These are phyloP conservation scores for Arthrobotrys conoides DNA, from an alignment of 2,329 filamentous ascomycete genomes.

Conservation along the genomic window DNA sequence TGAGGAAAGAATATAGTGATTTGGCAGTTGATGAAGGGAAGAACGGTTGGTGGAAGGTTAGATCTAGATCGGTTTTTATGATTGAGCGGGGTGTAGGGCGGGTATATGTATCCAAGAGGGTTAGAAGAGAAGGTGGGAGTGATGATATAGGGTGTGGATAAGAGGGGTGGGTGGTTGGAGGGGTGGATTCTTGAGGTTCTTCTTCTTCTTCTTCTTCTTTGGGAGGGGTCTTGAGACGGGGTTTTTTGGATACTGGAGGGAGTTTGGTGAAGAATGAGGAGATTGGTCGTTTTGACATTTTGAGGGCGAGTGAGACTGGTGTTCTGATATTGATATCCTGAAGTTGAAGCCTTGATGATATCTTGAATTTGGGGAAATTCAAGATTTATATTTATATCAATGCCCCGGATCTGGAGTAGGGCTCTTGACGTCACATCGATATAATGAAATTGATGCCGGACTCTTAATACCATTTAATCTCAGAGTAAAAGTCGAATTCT, in stretches of 20 bases:
- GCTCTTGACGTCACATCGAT: too few relatives aligned
- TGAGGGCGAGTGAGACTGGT: background rate
- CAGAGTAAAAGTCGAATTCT: too few relatives aligned
- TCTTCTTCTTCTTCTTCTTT: too few relatives aligned
- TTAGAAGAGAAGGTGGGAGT: slow-evolving; percentile 30
- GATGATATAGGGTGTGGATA: slow-evolving; percentile 45
- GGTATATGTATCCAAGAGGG: slow-evolving; percentile 29
- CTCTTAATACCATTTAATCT: too few relatives aligned
- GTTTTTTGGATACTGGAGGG: background rate
- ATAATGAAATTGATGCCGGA: too few relatives aligned
- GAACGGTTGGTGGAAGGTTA: slow-evolving; percentile 83
- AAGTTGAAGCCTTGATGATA: too few relatives aligned
- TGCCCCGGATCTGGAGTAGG: too few relatives aligned
- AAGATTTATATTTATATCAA: too few relatives aligned
- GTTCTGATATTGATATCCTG: background rate
- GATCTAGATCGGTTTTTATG: slow-evolving; percentile 79
- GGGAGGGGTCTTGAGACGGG: background rate
- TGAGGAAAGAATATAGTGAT: slow-evolving; percentile 78
- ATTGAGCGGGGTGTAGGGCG: slow-evolving; percentile 65
- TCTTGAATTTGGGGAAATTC: too few relatives aligned
- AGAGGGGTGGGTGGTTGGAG: slow-evolving; percentile 35
- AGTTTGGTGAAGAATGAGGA: slow-evolving; percentile 50
- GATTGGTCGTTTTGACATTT: slow-evolving; percentile 53
- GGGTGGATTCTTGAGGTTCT: slow-evolving; percentile 15
- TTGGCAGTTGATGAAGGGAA: slow-evolving; percentile 73